Evolutionary conservation across 495 filamentous ascomycete species (phyloP).

Genomic region (Penicillium simplicissimum): DNA sequence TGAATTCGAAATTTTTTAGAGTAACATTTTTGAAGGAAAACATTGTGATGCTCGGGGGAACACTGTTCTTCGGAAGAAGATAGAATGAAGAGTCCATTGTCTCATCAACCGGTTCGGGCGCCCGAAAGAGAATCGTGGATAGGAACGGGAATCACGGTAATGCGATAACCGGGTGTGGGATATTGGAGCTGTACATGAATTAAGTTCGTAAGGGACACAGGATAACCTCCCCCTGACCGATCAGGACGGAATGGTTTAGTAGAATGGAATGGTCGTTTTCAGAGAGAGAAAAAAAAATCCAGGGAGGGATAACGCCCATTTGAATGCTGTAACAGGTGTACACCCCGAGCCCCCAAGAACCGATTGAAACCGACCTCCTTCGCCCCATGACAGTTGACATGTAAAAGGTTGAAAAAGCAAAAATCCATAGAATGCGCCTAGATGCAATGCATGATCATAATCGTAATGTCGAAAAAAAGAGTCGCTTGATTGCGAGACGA

Average conservation of each 20-base stretch:
- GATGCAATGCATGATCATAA: conserved; percentile 52
- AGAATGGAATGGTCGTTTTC: conserved; percentile 9
- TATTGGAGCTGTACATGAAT: conserved; percentile 46
- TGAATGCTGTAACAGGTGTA: conserved; percentile 22
- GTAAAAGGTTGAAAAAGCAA: conserved; percentile 28
- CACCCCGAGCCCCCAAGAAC: conserved; percentile 17
- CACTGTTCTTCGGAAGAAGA: conserved; percentile 3
- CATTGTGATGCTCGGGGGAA: not conserved
- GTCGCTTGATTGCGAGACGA: conserved; percentile 28
- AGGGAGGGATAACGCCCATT: conserved; percentile 22
- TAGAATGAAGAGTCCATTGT: conserved; percentile 8
- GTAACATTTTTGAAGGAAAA: conserved; percentile 8
- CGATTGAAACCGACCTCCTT: conserved; percentile 16
- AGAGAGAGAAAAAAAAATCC: conserved; percentile 22
- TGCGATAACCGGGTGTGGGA: conserved; percentile 16
- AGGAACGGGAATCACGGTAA: conserved; percentile 11
- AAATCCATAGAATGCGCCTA: conserved; percentile 42
- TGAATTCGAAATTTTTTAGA: conserved; percentile 6
- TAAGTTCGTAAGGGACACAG: conserved; percentile 33
- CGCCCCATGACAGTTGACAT: not conserved
- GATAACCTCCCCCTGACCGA: not conserved
- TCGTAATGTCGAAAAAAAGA: conserved; percentile 38
- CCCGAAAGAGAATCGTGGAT: conserved; percentile 13
- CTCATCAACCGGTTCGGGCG: conserved; percentile 19
- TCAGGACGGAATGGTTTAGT: conserved; percentile 4